A percentile compares a stretch with the other conserved stretches of the same genome.
phyloP scores from a whole-genome alignment of 106 monocot species.

The Posidonia australis region DNA sequence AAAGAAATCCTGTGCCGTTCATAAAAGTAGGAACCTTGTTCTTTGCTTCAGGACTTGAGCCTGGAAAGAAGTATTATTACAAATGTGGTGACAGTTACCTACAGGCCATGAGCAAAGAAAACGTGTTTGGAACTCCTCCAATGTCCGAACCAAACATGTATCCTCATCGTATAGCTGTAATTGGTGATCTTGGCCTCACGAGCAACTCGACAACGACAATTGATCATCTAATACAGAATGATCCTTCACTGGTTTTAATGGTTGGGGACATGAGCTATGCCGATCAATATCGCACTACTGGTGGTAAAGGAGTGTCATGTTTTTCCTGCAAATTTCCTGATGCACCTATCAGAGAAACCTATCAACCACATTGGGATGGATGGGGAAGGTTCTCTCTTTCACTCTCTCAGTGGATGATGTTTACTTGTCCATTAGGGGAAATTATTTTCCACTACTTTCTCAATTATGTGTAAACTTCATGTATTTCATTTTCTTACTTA shows the following conservation, averaged over 20 bases:
- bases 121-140: conserved; percentile 45
- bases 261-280: conserved; percentile 82
- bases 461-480: no score
- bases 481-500: no score
- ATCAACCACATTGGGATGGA: conserved; percentile 89
- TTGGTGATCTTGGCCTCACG: conserved; percentile 84
- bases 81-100: conserved; percentile 73
- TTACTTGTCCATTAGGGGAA: no score
- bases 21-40: background rate
- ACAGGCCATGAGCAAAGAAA: conserved; percentile 57
- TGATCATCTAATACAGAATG: conserved; percentile 50
- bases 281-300: conserved; percentile 76
- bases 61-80: conserved; percentile 65
- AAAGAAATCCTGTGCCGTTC: background rate
- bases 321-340: conserved; percentile 74
- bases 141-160: conserved; percentile 16
- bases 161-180: conserved; percentile 48
- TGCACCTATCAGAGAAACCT: conserved; percentile 74
- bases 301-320: conserved; percentile 65
- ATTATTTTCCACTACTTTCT: no score
- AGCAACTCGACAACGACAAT: conserved; percentile 68
- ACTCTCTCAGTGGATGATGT: no score
- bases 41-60: conserved; percentile 38
- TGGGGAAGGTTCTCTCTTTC: conserved; percentile 63
- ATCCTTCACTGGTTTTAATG: conserved; percentile 67